phyloP scores from a whole-genome alignment of 164 flowering plant genomes.

The Aristolochia contorta region DNA sequence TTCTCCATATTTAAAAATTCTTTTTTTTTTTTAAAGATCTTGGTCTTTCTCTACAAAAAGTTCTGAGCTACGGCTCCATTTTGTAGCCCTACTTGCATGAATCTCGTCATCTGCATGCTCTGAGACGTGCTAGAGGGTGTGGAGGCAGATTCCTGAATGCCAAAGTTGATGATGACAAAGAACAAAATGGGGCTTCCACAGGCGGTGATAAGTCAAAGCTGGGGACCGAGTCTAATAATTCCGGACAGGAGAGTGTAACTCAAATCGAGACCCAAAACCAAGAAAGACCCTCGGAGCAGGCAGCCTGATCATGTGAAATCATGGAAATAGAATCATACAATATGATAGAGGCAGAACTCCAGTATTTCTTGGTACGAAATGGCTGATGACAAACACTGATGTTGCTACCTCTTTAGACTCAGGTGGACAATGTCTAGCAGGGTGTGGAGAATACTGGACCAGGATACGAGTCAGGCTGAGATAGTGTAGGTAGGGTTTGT shows the following conservation, averaged over 20 bases:
- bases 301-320: background rate
- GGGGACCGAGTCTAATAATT: slow-evolving; percentile 13
- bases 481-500: too few species aligned
- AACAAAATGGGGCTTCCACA: slow-evolving; percentile 21
- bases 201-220: slow-evolving; percentile 29
- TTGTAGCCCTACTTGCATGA: slow-evolving; percentile 69
- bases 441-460: too few species aligned
- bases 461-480: too few species aligned
- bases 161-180: slow-evolving; percentile 31
- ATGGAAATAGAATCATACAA: too few species aligned
- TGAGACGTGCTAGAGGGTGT: slow-evolving; percentile 62
- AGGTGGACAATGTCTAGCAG: too few species aligned
- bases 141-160: slow-evolving; percentile 73
- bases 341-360: too few species aligned
- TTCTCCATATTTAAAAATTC: too few species aligned
- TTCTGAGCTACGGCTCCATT: background rate
- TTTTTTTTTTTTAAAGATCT: too few species aligned
- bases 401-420: too few species aligned
- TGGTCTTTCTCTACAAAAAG: background rate
- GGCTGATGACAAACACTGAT: too few species aligned
- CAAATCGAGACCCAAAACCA: slow-evolving; percentile 5
- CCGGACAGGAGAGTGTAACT: background rate
- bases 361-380: too few species aligned
- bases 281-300: slow-evolving; percentile 16
- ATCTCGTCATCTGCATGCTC: slow-evolving; percentile 61